These are phyloP conservation scores for Plasmodium inui DNA, from an alignment of 169 alveolate genomes.

Conservation along the genomic window DNA sequence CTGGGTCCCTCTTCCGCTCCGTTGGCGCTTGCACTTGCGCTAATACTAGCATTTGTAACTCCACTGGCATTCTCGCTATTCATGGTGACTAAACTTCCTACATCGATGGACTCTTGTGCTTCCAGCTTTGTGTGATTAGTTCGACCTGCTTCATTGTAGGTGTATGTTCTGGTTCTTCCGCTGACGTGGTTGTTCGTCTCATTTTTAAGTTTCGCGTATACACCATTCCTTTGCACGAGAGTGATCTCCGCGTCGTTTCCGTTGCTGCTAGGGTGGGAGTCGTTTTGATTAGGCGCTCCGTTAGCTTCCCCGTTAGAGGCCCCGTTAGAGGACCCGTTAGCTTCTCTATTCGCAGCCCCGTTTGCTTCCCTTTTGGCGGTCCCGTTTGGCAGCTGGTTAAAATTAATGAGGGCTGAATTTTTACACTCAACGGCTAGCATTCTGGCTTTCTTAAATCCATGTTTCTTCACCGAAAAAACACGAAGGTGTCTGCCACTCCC, in stretches of 20 bases:
- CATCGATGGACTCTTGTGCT: neutral
- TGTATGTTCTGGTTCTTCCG: neutral
- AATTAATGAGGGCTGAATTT: conserved; percentile 30
- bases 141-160: neutral
- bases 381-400: neutral
- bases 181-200: neutral
- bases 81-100: neutral
- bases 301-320: neutral
- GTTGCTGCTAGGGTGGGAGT: neutral
- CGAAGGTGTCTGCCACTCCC: conserved; percentile 73
- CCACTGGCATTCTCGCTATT: neutral
- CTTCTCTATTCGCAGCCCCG: neutral
- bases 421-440: conserved; percentile 61
- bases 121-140: neutral
- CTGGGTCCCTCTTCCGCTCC: neutral
- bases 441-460: conserved; percentile 59
- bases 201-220: neutral
- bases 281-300: neutral
- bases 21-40: neutral
- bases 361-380: neutral
- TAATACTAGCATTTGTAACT: neutral
- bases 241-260: neutral
- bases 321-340: neutral
- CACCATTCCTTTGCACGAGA: neutral
- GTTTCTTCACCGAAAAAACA: conserved; percentile 59